Percentiles rank a stretch among this genome's conserved stretches.
Conservation (phyloP, 768 basidiomycete genomes). For the Amanita molliuscula region DNA sequence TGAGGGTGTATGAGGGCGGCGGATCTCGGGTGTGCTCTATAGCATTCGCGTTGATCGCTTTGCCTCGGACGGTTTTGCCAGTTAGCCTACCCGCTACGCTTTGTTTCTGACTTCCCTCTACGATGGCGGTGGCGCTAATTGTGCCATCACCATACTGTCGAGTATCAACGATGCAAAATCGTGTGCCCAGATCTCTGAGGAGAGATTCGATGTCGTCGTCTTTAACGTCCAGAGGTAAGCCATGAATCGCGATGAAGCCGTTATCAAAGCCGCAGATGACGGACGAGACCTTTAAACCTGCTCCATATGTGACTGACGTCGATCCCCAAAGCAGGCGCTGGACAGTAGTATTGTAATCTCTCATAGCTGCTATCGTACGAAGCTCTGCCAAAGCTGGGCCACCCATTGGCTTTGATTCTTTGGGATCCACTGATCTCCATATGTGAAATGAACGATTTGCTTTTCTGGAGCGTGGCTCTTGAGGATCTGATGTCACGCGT, state of each 20-base stretch:
- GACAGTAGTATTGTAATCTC: not conserved
- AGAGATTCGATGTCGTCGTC: conserved; percentile 8
- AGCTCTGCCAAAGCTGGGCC: not conserved
- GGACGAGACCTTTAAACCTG: conserved; percentile 8
- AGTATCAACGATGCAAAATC: conserved; percentile 12
- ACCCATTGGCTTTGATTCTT: not conserved
- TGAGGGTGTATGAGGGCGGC: not conserved
- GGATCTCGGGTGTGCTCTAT: not conserved
- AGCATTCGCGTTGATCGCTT: not conserved
- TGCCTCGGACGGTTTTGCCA: not conserved
- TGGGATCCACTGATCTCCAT: not conserved
- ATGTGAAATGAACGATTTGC: not conserved
- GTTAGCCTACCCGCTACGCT: not conserved
- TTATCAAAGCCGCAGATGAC: conserved; percentile 11
- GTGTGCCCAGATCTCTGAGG: conserved; percentile 5
- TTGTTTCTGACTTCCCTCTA: not conserved
- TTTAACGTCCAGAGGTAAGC: conserved; percentile 8
- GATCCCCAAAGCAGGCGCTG: conserved; percentile 4
- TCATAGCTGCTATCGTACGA: not conserved
- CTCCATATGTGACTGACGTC: conserved; percentile 14
- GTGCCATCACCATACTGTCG: conserved; percentile 5
- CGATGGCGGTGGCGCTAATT: not conserved
- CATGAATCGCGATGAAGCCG: conserved; percentile 9
- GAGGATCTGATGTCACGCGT: not conserved
- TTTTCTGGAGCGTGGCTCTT: not conserved